phyloP scores from a whole-genome alignment of 140 eudicot species.

The Oenanthe javanica region DNA sequence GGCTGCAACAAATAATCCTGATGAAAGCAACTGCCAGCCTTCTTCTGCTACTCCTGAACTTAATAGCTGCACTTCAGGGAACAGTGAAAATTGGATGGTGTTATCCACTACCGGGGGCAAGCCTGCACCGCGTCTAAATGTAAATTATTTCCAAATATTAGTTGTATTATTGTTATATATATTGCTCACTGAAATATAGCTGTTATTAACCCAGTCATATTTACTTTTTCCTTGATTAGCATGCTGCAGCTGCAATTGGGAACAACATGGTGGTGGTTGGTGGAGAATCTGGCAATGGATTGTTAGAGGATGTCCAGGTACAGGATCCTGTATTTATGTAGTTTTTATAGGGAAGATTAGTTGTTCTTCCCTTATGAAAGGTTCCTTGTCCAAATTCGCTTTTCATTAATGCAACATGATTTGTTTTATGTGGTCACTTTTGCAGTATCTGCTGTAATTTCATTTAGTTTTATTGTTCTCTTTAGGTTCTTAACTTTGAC shows the following conservation, averaged over 20 bases:
- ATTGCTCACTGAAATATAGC: not conserved
- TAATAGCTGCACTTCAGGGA: conserved; percentile 49
- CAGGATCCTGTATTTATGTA: not conserved
- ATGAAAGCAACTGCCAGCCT: conserved; percentile 40
- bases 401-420: not conserved
- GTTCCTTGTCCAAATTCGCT: not conserved
- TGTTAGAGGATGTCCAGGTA: conserved; percentile 95
- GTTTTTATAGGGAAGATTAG: not conserved
- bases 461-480: conserved; percentile 1
- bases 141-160: conserved; percentile 21
- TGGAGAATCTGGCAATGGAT: conserved; percentile 77
- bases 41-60: conserved; percentile 49
- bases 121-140: conserved; percentile 89
- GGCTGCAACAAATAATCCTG: conserved; percentile 33
- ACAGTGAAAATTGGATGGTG: conserved; percentile 72
- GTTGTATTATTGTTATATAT: not conserved
- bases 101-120: conserved; percentile 73
- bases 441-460: conserved; percentile 9
- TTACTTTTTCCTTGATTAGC: conserved; percentile 43
- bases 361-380: not conserved
- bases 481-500: conserved; percentile 79
- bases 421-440: not conserved
- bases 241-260: conserved; percentile 93
- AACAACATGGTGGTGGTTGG: conserved; percentile 98
- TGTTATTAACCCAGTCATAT: not conserved